Evolutionary conservation across 768 basidiomycete genomes (phyloP).

Genomic region (Dacryopinax spathularia): DNA sequence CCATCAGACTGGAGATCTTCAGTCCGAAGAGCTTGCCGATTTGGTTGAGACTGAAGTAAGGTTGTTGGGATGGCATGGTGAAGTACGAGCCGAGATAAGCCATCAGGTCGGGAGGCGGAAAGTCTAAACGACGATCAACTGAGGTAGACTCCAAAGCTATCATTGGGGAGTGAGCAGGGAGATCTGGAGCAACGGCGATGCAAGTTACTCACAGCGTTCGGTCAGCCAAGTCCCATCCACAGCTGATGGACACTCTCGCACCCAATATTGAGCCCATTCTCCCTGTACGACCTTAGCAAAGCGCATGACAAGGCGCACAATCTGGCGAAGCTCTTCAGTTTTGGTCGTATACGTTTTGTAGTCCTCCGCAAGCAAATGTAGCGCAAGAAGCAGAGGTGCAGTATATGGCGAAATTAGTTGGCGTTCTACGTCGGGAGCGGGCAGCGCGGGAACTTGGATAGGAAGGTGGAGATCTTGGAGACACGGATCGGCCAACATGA

Average conservation of each 20-base stretch:
- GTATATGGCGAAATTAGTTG: slow-evolving; percentile 21
- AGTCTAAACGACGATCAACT: not conserved
- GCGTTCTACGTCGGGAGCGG: not conserved
- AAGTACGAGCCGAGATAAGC: not conserved
- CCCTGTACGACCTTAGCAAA: slow-evolving; percentile 40
- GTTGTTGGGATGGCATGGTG: not conserved
- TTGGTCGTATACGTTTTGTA: slow-evolving; percentile 31
- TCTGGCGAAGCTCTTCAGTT: slow-evolving; percentile 40
- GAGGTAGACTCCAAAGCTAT: not conserved
- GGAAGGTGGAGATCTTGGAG: not conserved
- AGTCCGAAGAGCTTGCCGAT: not conserved
- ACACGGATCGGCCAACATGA: not conserved
- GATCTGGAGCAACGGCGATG: too few relatives aligned
- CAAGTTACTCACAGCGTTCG: not conserved
- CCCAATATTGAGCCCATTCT: slow-evolving; percentile 92
- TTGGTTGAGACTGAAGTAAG: not conserved
- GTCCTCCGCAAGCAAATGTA: slow-evolving; percentile 62
- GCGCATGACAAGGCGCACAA: slow-evolving; percentile 42
- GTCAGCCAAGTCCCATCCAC: slow-evolving; percentile 21
- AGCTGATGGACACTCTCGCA: slow-evolving; percentile 54
- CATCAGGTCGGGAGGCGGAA: not conserved
- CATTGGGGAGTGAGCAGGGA: not conserved
- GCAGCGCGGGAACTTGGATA: not conserved
- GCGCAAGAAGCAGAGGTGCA: slow-evolving; percentile 48
- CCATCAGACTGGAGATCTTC: not conserved